Conservation (phyloP, 495 filamentous ascomycete genomes). For the Penicillium silybi region DNA sequence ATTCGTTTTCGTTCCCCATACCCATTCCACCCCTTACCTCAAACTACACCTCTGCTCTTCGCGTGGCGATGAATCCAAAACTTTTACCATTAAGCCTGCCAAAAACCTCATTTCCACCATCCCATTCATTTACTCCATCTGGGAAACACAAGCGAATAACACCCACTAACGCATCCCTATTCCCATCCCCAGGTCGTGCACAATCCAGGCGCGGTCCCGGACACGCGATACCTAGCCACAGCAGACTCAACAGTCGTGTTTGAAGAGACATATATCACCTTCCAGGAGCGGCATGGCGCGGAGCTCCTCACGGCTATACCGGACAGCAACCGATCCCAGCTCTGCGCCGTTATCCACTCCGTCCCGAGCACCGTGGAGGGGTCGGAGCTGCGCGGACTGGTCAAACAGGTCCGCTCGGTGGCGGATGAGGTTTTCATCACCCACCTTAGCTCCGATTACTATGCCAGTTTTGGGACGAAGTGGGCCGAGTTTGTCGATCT, state of each 20-base stretch:
- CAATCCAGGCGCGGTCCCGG: conserved; percentile 45
- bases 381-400: conserved; percentile 29
- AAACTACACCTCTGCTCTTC: background rate
- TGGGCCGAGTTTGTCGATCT: conserved; percentile 43
- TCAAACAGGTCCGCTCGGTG: conserved; percentile 32
- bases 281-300: conserved; percentile 32
- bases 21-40: conserved; percentile 3
- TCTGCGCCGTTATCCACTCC: conserved; percentile 42
- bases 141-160: conserved; percentile 14
- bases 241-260: conserved; percentile 47
- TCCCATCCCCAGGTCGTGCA: conserved; percentile 48
- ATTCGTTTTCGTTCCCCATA: background rate
- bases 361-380: conserved; percentile 33
- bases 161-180: too few relatives aligned
- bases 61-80: background rate
- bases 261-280: conserved; percentile 42
- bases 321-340: conserved; percentile 30
- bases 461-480: conserved; percentile 39
- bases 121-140: conserved; percentile 4
- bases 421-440: conserved; percentile 46
- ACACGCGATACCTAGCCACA: conserved; percentile 38
- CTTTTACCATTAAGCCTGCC: background rate
- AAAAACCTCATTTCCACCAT: background rate
- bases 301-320: conserved; percentile 32
- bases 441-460: conserved; percentile 40